Evolutionary conservation across 2,329 filamentous ascomycete species (phyloP), one percentile per base, ranked within the genome.

Genomic region (Alternaria metachromatica): DNA sequence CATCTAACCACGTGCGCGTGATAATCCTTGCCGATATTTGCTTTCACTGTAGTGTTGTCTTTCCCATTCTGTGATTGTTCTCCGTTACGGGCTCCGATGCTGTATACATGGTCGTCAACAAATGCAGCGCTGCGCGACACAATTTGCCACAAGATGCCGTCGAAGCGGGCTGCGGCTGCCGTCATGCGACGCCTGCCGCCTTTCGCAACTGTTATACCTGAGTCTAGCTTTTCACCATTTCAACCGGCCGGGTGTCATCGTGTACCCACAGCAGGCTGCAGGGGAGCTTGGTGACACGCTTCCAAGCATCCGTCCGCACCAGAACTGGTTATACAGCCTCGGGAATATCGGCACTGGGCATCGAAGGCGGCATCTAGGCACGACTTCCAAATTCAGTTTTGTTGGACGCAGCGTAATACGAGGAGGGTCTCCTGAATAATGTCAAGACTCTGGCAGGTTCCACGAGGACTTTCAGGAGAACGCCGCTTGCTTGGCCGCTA

Each of bases 1-100:
- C 44, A 44, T 44, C 51, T 50, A 49, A 49, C 66, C 65, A 69
- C 60, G 62, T 69, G 60, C 59, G 13, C 33, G 44, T 46, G 33
- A 55, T 63, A 20, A 21, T 37, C 56, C 55, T 55, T 58, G 28
- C 45, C 54, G 18, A 46, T 48, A 46, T 63, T 48, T 30, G 33
- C 46, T 23, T 55, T 37, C 25, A 20, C 53, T 65, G 28, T 48
- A 54, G 54, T 56, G 30, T 15, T 37, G 37, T 41, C 37, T 18
- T 18, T 18, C 37, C 37, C 37, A 41, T 41, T 10, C n/a, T 41
- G 37, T 41, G n/a, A 18, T 18, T 41, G 37, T 33, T 60, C 21
- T 33, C 15, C 21, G 23, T 44, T 12, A 48, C 21, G 21, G 50
- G 20, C 21, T 44, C n/a, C 45, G n/a, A 28, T 49, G 25, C 60